Percentiles rank a stretch among this genome's conserved stretches.
Conservation (phyloP, 768 basidiomycete species). For the Boletus reticulatus region DNA sequence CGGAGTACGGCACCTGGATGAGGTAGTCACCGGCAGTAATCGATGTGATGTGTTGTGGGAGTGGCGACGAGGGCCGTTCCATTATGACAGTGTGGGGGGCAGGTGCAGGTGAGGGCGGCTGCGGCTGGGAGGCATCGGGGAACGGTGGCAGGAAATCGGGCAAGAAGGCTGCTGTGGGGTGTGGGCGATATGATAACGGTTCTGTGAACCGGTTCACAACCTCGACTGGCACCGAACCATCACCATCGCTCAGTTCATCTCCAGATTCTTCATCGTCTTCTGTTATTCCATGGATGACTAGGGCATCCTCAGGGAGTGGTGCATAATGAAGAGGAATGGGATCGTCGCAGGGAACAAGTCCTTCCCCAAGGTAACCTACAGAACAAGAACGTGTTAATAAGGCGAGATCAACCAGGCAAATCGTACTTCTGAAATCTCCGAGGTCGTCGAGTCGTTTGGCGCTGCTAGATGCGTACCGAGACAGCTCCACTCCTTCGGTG, state of each 20-base stretch:
- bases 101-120: conserved; percentile 38
- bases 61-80: conserved; percentile 39
- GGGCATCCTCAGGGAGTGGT: conserved; percentile 28
- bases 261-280: conserved; percentile 34
- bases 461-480: conserved; percentile 63
- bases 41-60: conserved; percentile 41
- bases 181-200: conserved; percentile 29
- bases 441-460: conserved; percentile 69
- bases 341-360: conserved; percentile 56
- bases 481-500: conserved; percentile 68
- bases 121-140: conserved; percentile 27
- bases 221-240: neutral
- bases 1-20: conserved; percentile 69
- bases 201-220: conserved; percentile 24
- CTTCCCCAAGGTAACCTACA: conserved; percentile 59
- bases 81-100: conserved; percentile 30
- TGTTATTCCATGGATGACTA: conserved; percentile 15
- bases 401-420: conserved; percentile 5
- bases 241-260: conserved; percentile 23
- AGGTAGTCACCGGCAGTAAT: conserved; percentile 62
- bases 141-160: conserved; percentile 36
- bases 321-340: conserved; percentile 51
- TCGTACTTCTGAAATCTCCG: conserved; percentile 68
- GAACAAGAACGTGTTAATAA: conserved; percentile 22
- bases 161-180: conserved; percentile 32